Percentiles rank a stretch among this genome's conserved stretches.
phyloP scores from a whole-genome alignment of 805 yeast species.

The Huiozyma sinensis region DNA sequence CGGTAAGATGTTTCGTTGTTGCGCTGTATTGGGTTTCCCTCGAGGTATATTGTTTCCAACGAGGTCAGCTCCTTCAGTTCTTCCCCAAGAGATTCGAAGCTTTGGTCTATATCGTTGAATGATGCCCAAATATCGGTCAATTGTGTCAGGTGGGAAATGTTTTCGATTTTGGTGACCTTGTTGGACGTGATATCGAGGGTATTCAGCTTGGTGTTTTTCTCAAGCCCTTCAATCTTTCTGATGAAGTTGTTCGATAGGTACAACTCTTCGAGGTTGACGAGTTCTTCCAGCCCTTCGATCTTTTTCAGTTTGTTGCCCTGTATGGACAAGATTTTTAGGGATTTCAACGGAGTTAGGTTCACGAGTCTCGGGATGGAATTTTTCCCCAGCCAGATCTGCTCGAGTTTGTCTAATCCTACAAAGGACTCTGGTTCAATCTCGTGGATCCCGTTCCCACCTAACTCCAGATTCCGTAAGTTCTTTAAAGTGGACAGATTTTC shows the following conservation, averaged over 20 bases:
- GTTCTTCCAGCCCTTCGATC: slow-evolving; percentile 69
- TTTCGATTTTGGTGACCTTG: slow-evolving; percentile 47
- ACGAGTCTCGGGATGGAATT: slow-evolving; percentile 60
- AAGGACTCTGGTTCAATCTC: slow-evolving; percentile 37
- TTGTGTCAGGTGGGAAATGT: slow-evolving; percentile 51
- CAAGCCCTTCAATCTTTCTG: slow-evolving; percentile 64
- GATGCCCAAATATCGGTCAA: slow-evolving; percentile 94
- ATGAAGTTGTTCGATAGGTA: slow-evolving; percentile 83
- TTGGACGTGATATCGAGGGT: slow-evolving; percentile 80
- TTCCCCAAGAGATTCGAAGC: slow-evolving; percentile 57
- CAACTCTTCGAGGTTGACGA: slow-evolving; percentile 68
- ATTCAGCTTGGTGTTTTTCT: slow-evolving; percentile 51
- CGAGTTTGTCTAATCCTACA: slow-evolving; percentile 42
- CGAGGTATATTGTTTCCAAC: slow-evolving; percentile 84
- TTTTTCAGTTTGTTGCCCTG: slow-evolving; percentile 76
- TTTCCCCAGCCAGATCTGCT: slow-evolving; percentile 88
- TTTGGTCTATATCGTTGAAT: slow-evolving; percentile 49
- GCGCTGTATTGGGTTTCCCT: slow-evolving; percentile 80
- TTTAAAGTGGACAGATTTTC: slow-evolving; percentile 49
- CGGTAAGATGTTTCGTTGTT: slow-evolving; percentile 72
- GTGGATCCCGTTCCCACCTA: slow-evolving; percentile 73
- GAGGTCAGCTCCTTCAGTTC: slow-evolving; percentile 52
- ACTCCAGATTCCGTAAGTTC: slow-evolving; percentile 59
- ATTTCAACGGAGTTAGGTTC: slow-evolving; percentile 47
- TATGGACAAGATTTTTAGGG: slow-evolving; percentile 68